Base-by-base conservation (phyloP, 2,329 filamentous ascomycete genomes). In the Alternaria gaisen region DNA sequence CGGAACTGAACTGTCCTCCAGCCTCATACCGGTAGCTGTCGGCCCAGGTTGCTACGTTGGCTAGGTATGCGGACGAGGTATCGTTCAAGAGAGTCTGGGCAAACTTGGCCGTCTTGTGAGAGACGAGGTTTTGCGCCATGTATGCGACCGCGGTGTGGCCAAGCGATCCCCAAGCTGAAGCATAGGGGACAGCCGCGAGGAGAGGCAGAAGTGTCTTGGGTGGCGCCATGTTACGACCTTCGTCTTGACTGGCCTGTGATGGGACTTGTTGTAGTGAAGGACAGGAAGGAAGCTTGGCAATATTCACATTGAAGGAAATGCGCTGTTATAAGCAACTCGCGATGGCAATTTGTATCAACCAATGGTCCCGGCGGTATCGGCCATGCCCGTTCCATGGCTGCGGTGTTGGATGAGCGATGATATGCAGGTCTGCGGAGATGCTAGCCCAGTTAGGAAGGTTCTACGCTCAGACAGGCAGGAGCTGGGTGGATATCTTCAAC, bases 131-230 rank as follows among this genome's bases (percentile, higher is more conserved):
- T 56, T 85, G 81, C 0, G 85, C 85, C 40, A 87, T 81, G 66
- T 83, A 85, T 20, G 83, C 85, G 6, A 87, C 80, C 3, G 85
- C 85, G 30, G 82, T 80, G 61, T 87, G 85, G 36, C 85, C 85
- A 0, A 87, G 72, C 8, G 72, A 74, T 24, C 85, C 85, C 85
- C 85, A 87, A 8, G 83, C 83, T 32, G 66, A 55, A 5, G 63
- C 69, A n/a, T 59, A 61, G 12, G 74, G 68, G 2, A 72, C 56
- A 12, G 69, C 63, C 30, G 70, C 66, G 9, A 76, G 66, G 18
- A 74, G 58, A 43, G 71, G 53, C 24, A 76, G 55, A 36, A 76
- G 52, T 22, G 63, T 55, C 56, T 72, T 73, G 51, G 65, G 20
- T 32, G 64, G 55, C 12, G 69, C 62, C 74, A 77, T 76, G 14